phyloP scores from a whole-genome alignment of 2,329 filamentous ascomycete species.

The Colletotrichum incanum region DNA sequence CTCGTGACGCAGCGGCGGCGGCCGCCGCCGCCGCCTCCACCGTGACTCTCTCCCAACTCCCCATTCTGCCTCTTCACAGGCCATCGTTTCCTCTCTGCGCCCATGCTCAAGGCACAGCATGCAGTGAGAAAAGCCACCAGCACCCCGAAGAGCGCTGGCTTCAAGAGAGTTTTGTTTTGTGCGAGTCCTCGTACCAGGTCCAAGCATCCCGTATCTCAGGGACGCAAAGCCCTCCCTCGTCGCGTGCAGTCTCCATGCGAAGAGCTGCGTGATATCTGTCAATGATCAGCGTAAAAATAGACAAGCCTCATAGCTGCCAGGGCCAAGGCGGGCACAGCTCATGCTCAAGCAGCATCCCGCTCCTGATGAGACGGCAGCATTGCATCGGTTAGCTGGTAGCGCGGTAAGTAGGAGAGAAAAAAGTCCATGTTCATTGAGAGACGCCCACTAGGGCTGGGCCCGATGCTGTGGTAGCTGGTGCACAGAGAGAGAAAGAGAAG shows the following conservation, averaged over 20 bases:
- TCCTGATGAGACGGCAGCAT: slow-evolving; percentile 46
- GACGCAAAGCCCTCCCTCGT: slow-evolving; percentile 13
- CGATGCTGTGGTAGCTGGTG: slow-evolving; percentile 19
- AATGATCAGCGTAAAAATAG: slow-evolving; percentile 19
- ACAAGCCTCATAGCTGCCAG: not conserved
- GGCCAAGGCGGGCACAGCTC: not conserved
- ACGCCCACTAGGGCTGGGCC: slow-evolving; percentile 37
- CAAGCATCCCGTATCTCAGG: not conserved
- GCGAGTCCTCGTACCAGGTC: slow-evolving; percentile 41
- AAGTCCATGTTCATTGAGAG: slow-evolving; percentile 30
- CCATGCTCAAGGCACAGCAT: slow-evolving; percentile 61
- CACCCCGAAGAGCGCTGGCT: slow-evolving; percentile 45
- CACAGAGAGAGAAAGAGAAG: not conserved
- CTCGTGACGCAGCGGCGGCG: not conserved
- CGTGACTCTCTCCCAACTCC: not conserved
- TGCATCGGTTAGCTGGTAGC: slow-evolving; percentile 50
- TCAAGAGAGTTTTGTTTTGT: slow-evolving; percentile 24
- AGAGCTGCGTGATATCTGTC: slow-evolving; percentile 30
- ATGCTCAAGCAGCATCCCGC: slow-evolving; percentile 13
- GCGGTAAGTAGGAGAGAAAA: slow-evolving; percentile 8
- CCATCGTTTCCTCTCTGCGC: slow-evolving; percentile 62
- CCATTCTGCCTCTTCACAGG: not conserved
- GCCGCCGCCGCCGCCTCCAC: not conserved
- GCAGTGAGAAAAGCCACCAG: slow-evolving; percentile 68
- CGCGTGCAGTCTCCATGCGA: slow-evolving; percentile 12